A percentile compares a stretch with the other conserved stretches of the same genome.
Conservation (phyloP, 306 rosid genomes). For the Cicer judaicum region DNA sequence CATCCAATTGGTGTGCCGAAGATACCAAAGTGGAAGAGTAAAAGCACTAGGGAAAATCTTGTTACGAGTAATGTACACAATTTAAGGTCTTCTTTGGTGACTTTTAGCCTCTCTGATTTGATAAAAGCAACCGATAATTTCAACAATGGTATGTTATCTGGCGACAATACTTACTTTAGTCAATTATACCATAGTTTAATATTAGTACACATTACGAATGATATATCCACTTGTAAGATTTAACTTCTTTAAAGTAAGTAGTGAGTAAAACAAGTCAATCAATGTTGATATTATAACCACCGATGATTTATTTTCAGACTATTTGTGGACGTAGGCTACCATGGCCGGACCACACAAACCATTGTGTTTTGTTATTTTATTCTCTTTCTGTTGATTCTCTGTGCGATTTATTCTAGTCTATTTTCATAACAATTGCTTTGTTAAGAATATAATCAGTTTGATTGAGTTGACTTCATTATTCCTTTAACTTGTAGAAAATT, state of each 20-base stretch:
- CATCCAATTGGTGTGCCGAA: slow-evolving; percentile 58
- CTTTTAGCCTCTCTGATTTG: slow-evolving; percentile 63
- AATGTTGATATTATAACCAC: too few species aligned
- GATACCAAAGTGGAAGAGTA: slow-evolving; percentile 61
- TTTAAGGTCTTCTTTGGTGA: slow-evolving; percentile 64
- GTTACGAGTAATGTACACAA: slow-evolving; percentile 45
- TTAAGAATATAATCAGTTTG: slow-evolving; percentile 15
- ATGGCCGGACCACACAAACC: too few species aligned
- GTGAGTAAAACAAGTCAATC: too few species aligned
- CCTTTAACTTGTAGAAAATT: slow-evolving; percentile 58
- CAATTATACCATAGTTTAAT: background rate
- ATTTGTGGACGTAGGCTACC: too few species aligned
- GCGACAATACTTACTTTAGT: background rate
- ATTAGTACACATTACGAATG: background rate
- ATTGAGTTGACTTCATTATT: slow-evolving; percentile 20
- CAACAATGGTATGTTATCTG: slow-evolving; percentile 57
- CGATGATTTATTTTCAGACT: too few species aligned
- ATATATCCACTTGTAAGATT: too few species aligned
- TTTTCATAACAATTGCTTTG: background rate
- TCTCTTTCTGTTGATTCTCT: too few species aligned
- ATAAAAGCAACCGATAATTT: slow-evolving; percentile 73
- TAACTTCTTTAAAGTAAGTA: too few species aligned
- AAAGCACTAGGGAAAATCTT: slow-evolving; percentile 55
- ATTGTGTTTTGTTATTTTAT: too few species aligned
- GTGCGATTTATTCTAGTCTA: too few species aligned